Percentiles rank a stretch among this genome's conserved stretches.
phyloP scores from a whole-genome alignment of 1,284 basidiomycete species.

The Porodaedalea pini region DNA sequence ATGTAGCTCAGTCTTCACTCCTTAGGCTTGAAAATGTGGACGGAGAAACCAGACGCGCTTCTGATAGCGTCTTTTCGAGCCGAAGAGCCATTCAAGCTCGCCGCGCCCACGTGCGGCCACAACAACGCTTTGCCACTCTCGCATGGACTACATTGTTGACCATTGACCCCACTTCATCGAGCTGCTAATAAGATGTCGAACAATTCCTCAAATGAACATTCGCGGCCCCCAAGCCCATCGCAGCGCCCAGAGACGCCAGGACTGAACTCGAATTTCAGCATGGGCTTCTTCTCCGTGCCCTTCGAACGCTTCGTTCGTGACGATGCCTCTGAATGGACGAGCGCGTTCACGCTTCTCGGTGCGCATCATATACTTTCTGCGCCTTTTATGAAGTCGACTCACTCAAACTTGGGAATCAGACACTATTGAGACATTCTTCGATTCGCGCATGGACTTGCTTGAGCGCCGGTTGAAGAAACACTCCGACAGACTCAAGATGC shows the following conservation, averaged over 20 bases:
- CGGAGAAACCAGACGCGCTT: no score
- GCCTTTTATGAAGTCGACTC: slow-evolving; percentile 19
- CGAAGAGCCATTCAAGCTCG: not conserved
- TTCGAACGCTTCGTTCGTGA: slow-evolving; percentile 54
- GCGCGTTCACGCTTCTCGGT: slow-evolving; percentile 75
- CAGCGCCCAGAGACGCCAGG: slow-evolving; percentile 13
- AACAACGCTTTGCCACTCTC: not conserved
- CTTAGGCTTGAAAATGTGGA: no score
- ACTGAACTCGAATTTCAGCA: slow-evolving; percentile 20
- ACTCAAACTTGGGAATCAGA: slow-evolving; percentile 35
- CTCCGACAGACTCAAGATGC: slow-evolving; percentile 74
- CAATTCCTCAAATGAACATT: slow-evolving; percentile 14
- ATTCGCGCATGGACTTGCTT: slow-evolving; percentile 85
- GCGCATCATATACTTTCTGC: slow-evolving; percentile 15
- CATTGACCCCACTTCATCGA: not conserved
- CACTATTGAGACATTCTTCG: slow-evolving; percentile 87
- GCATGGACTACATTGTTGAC: not conserved
- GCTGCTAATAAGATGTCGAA: slow-evolving; percentile 9
- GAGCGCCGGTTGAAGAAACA: slow-evolving; percentile 86
- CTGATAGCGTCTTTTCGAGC: no score
- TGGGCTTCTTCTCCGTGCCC: slow-evolving; percentile 46
- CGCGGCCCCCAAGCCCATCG: slow-evolving; percentile 18
- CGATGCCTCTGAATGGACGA: slow-evolving; percentile 50
- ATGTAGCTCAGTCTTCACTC: no score
- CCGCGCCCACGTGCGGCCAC: not conserved